A percentile compares a stretch with the other conserved stretches of the same genome.
Conservation (phyloP, 179 eudicot genomes). For the Carnegiea gigantea region DNA sequence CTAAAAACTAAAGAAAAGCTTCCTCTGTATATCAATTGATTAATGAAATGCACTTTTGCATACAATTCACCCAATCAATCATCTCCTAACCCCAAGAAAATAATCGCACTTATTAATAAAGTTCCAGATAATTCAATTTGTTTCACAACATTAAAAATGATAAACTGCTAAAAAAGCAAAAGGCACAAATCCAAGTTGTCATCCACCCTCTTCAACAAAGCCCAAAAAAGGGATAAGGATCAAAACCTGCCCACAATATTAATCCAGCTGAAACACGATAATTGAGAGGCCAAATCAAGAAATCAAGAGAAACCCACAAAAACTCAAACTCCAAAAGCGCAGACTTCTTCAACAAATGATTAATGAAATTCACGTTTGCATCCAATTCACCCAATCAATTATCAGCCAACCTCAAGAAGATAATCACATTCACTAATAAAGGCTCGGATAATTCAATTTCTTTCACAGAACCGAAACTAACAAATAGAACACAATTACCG, state of each 20-base stretch:
- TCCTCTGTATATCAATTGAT: neutral
- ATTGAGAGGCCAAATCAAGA: neutral
- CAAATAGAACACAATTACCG: neutral
- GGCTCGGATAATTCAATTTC: neutral
- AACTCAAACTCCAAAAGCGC: no score
- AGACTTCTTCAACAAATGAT: neutral
- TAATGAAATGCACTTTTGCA: neutral
- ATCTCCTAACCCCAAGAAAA: neutral
- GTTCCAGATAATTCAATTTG: neutral
- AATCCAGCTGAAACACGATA: neutral
- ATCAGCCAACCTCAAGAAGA: neutral
- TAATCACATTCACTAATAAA: neutral
- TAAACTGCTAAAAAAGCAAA: neutral
- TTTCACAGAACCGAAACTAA: neutral
- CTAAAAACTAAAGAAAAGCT: neutral
- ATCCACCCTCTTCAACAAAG: neutral
- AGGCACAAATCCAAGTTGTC: neutral
- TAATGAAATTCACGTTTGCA: neutral
- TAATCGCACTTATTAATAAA: neutral
- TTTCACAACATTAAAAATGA: neutral
- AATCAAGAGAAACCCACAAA: neutral
- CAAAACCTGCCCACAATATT: neutral
- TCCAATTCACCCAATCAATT: neutral
- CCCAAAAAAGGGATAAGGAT: neutral
- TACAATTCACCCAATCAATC: neutral